Conservation (phyloP, 2,329 filamentous ascomycete genomes). For the Talaromyces funiculosus region DNA sequence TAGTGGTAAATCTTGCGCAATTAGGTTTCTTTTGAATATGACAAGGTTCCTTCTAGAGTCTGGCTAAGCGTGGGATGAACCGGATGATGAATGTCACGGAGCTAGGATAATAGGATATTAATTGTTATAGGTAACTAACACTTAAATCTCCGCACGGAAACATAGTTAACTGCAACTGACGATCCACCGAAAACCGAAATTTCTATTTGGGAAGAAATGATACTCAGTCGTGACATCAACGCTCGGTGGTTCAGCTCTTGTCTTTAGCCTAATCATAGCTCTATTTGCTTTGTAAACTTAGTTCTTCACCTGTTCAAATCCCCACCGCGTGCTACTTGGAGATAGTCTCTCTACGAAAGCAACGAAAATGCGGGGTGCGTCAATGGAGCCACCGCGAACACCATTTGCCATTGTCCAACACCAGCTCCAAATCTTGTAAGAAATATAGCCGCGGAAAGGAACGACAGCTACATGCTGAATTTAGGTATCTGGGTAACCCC, state of each 20-base stretch:
- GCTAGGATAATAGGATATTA: not conserved
- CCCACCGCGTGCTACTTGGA: not conserved
- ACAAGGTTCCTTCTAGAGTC: not conserved
- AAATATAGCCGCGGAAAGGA: not conserved
- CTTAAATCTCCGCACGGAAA: not conserved
- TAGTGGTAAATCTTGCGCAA: not conserved
- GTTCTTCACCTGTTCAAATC: not conserved
- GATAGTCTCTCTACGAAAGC: not conserved
- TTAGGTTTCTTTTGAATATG: not conserved
- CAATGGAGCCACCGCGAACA: not conserved
- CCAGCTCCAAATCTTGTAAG: not conserved
- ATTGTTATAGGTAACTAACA: no score
- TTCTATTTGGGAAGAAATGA: no score
- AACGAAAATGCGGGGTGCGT: not conserved
- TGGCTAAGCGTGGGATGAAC: not conserved
- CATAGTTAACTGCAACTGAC: no score
- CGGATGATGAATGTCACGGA: not conserved
- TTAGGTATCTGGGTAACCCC: not conserved
- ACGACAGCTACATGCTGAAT: not conserved
- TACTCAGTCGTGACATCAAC: no score
- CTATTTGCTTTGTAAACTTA: not conserved
- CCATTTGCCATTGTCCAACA: not conserved
- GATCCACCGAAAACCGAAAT: no score
- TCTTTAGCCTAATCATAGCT: not conserved
- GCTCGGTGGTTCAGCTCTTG: not conserved